Evolutionary conservation across 1,284 basidiomycete genomes (phyloP).

Genomic region (Salmacisia buchloeana): DNA sequence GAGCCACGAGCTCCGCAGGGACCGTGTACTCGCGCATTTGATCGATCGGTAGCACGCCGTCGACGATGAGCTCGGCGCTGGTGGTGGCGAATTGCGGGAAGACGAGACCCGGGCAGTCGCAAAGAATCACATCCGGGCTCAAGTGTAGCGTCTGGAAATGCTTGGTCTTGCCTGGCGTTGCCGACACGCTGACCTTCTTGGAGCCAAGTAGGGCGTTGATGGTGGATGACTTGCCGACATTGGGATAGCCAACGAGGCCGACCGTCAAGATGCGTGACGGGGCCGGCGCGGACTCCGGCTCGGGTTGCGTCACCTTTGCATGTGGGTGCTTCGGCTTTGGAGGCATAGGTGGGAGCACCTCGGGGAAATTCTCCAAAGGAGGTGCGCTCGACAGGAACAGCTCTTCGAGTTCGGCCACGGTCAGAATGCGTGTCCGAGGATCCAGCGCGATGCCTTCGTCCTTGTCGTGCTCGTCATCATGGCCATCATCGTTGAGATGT

Average conservation of each 20-base stretch:
- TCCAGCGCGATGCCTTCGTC: conserved; percentile 29
- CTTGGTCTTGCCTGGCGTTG: conserved; percentile 75
- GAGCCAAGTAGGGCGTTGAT: conserved; percentile 49
- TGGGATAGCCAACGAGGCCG: conserved; percentile 65
- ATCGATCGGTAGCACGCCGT: conserved; percentile 95
- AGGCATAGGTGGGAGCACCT: conserved; percentile 15
- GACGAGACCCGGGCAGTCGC: conserved; percentile 96
- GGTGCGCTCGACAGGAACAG: conserved; percentile 75
- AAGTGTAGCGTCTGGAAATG: conserved; percentile 98
- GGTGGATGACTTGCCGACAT: conserved; percentile 50
- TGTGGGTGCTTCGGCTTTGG: conserved; percentile 6
- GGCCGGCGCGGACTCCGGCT: background rate
- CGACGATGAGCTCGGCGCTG: conserved; percentile 85
- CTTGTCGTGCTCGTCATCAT: conserved; percentile 19
- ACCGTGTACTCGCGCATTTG: conserved; percentile 93
- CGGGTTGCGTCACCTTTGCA: background rate
- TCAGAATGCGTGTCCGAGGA: conserved; percentile 64
- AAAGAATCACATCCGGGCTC: conserved; percentile 79
- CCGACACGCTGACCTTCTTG: conserved; percentile 49
- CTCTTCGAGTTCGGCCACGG: conserved; percentile 82
- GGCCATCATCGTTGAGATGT: conserved; percentile 18
- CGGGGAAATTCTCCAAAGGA: conserved; percentile 59
- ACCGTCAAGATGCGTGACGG: conserved; percentile 57
- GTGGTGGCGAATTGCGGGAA: conserved; percentile 78
- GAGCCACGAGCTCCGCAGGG: conserved; percentile 72